These are phyloP conservation scores for Alternaria atra DNA, from an alignment of 2,329 filamentous ascomycete genomes.

Conservation along the genomic window DNA sequence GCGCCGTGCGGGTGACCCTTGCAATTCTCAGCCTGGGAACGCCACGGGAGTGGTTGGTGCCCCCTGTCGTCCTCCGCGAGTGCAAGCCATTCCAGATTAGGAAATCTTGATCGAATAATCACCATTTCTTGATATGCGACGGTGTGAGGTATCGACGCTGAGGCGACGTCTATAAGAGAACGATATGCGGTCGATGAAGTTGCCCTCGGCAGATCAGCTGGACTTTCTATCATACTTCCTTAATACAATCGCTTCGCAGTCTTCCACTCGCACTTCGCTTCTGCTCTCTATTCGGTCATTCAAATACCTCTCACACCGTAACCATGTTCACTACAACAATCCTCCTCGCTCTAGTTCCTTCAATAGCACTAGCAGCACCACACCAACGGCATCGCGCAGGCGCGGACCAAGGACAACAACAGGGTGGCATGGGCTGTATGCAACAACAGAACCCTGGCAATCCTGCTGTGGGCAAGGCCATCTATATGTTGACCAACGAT, in stretches of 20 bases:
- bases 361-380: constrained; percentile 13
- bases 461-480: constrained; percentile 52
- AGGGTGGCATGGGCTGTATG: constrained; percentile 9
- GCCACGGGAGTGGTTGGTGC: not conserved
- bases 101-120: constrained; percentile 27
- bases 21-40: not conserved
- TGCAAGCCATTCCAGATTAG: not conserved
- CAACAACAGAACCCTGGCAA: constrained; percentile 8
- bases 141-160: not conserved
- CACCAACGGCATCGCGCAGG: constrained; percentile 1
- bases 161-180: not conserved
- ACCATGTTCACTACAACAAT: not conserved
- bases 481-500: constrained; percentile 67
- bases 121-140: not conserved
- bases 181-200: not conserved
- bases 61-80: not conserved
- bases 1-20: not conserved
- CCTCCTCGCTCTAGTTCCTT: constrained; percentile 13
- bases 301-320: not conserved
- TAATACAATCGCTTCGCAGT: not conserved
- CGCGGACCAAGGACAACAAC: not conserved
- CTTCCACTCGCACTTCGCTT: not conserved
- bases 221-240: not conserved
- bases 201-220: not conserved
- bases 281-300: not conserved